Percentiles rank a stretch among this genome's conserved stretches.
Conservation (phyloP, 2,329 filamentous ascomycete genomes). For the Colletotrichum kahawae region DNA sequence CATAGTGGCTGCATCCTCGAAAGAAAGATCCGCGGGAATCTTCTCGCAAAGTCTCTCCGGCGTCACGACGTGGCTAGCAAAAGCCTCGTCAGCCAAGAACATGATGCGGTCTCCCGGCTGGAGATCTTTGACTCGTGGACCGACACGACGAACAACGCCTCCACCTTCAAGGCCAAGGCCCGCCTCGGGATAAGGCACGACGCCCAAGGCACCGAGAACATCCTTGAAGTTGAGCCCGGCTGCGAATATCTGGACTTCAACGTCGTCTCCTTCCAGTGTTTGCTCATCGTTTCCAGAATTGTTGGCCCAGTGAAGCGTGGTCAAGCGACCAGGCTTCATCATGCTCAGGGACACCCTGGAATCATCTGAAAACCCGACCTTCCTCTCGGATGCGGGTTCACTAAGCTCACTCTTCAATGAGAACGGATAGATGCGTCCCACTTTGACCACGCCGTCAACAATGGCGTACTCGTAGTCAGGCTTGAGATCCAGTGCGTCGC, state of each 20-base stretch:
- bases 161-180: conserved; percentile 19
- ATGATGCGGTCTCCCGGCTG: conserved; percentile 29
- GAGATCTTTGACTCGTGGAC: conserved; percentile 19
- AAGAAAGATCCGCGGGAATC: conserved; percentile 32
- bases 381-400: neutral
- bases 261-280: neutral
- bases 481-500: neutral
- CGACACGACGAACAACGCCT: conserved; percentile 26
- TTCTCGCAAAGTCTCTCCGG: conserved; percentile 9
- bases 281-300: too few relatives aligned
- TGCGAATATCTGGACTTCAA: neutral
- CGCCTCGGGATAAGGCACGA: neutral
- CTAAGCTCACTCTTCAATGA: conserved; percentile 26
- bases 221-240: neutral
- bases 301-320: neutral
- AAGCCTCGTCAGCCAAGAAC: neutral
- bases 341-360: neutral
- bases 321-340: neutral
- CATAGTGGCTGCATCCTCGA: conserved; percentile 32
- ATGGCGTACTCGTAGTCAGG: conserved; percentile 19
- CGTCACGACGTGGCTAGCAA: neutral
- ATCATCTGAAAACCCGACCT: neutral
- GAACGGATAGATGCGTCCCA: conserved; percentile 27
- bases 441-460: neutral
- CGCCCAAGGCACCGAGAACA: neutral